Evolutionary conservation across 108 stramenopile genomes (phyloP).

Genomic region (Cyclotella baltica): DNA sequence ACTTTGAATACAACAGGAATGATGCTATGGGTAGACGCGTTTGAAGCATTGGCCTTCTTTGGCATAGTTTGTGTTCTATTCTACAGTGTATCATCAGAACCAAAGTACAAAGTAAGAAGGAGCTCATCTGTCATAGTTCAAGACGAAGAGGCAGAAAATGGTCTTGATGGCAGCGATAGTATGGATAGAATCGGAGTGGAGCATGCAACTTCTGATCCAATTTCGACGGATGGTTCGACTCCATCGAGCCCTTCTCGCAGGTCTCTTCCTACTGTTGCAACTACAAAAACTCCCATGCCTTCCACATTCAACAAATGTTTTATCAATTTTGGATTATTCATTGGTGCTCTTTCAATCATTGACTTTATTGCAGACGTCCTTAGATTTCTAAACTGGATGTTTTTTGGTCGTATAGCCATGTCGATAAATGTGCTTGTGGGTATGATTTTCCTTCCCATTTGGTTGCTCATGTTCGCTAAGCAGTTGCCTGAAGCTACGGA

Average conservation of each 20-base stretch:
- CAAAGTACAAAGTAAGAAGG: slow-evolving; percentile 13
- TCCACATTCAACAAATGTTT: slow-evolving; percentile 66
- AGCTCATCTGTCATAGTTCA: neutral
- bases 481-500: slow-evolving; percentile 58
- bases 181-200: slow-evolving; percentile 5
- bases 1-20: slow-evolving; percentile 31
- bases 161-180: neutral
- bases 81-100: slow-evolving; percentile 45
- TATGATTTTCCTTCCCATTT: slow-evolving; percentile 66
- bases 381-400: slow-evolving; percentile 58
- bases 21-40: slow-evolving; percentile 57
- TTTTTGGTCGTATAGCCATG: slow-evolving; percentile 60
- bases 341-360: slow-evolving; percentile 59
- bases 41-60: slow-evolving; percentile 51
- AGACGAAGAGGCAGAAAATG: neutral
- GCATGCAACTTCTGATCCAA: neutral
- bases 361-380: slow-evolving; percentile 72
- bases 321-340: slow-evolving; percentile 56
- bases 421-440: slow-evolving; percentile 54
- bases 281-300: neutral
- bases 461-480: slow-evolving; percentile 62
- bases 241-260: slow-evolving; percentile 3
- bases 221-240: neutral
- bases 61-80: slow-evolving; percentile 41
- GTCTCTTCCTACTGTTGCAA: neutral